Base-by-base conservation (phyloP, 129 eudicot genomes). In the Logfia minima region DNA sequence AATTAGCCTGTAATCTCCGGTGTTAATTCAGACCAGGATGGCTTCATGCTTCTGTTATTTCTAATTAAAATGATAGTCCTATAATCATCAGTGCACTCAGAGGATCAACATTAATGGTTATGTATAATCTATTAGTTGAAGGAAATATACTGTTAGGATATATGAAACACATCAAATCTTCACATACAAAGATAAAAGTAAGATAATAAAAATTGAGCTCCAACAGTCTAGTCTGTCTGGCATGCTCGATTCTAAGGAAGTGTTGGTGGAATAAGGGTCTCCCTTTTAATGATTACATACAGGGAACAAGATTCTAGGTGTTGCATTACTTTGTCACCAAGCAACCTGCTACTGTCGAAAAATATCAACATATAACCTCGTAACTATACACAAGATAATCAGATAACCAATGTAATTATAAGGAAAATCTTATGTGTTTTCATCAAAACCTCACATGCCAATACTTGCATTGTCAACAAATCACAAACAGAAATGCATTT, bases 241-340 rank as follows among this genome's bases (percentile, higher is more conserved):
- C 53, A 24, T 18, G 8, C 22, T 3, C 35, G 52, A 34, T 67
- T 55, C 55, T 19, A 37, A 37, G n/a, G 52, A 35, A 19, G 21
- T n/a, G 28, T 35, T 19, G 53, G 18, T 67, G 28, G 26, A 34
- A 34, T 18, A 67, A 67, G 11, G 5, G 53, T 8, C 14, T 19
- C 17, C 29, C 13, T 35, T 22, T 37, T 2, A 18, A n/a, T 34
- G 13, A 67, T 37, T n/a, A 32, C 29, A 68, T 68, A n/a, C 55
- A 8, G 18, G 72, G 55, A 72, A 55, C 65, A 55, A 56, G 77
- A 72, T 72, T 72, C 34, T 56, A 56, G 52, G 77, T 21, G 14
- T 56, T 17, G 66, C 64, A 51, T 53, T 26, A 11, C 28, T 19
- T 71, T 26, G 45, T 53, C 26, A 52, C 58, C 76, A 28, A 71